phyloP scores from a whole-genome alignment of 1,284 basidiomycete species.

The Cryptococcus sp. region DNA sequence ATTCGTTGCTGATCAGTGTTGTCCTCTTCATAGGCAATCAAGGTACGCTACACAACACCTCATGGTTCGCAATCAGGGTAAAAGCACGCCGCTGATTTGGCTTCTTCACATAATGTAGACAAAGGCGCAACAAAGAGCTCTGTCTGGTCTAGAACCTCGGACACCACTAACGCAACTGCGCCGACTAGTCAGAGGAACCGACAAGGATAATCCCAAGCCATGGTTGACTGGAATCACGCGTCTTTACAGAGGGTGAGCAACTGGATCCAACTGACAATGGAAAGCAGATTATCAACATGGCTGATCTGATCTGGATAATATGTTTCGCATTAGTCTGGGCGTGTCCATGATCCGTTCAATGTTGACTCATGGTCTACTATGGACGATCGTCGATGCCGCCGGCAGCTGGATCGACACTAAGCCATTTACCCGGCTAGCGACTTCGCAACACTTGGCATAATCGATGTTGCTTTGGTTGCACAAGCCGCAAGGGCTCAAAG shows the following conservation, averaged over 20 bases:
- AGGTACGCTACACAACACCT: slow-evolving; percentile 20
- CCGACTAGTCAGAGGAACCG: slow-evolving; percentile 47
- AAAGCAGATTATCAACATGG: background rate
- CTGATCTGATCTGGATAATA: background rate
- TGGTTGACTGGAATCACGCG: slow-evolving; percentile 44
- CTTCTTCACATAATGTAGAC: slow-evolving; percentile 26
- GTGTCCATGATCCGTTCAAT: slow-evolving; percentile 52
- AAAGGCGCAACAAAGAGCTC: slow-evolving; percentile 50
- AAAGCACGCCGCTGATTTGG: too few species aligned
- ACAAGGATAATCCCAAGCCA: slow-evolving; percentile 47
- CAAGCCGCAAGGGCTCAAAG: too few species aligned
- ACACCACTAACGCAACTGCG: slow-evolving; percentile 45
- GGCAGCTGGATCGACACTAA: slow-evolving; percentile 47
- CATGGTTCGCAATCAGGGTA: background rate
- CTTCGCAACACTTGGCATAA: background rate
- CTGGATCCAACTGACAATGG: background rate
- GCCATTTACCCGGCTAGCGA: slow-evolving; percentile 36
- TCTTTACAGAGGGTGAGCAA: slow-evolving; percentile 46
- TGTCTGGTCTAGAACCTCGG: slow-evolving; percentile 43
- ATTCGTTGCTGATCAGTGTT: background rate
- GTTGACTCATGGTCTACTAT: slow-evolving; percentile 52
- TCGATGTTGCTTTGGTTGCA: background rate
- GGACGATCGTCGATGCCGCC: slow-evolving; percentile 52
- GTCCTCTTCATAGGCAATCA: slow-evolving; percentile 44
- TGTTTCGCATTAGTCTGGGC: slow-evolving; percentile 35